phyloP scores from a whole-genome alignment of 306 rosid species.

The Gleditsia sinensis region DNA sequence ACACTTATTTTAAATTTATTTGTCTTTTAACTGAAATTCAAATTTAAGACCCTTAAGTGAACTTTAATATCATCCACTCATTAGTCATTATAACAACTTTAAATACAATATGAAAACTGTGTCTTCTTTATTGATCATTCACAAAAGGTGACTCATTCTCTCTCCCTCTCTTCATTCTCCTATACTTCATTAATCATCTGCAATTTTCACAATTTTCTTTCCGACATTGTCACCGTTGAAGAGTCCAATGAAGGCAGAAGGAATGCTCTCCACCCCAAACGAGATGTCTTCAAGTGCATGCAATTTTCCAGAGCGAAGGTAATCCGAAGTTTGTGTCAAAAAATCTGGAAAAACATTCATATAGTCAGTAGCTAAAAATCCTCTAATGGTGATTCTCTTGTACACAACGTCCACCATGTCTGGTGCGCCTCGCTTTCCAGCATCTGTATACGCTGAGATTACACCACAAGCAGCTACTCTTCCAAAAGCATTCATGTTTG shows the following conservation, averaged over 20 bases:
- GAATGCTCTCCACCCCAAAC: conserved; percentile 43
- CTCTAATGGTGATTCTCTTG: conserved; percentile 50
- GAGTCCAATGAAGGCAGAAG: conserved; percentile 50
- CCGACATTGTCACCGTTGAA: conserved; percentile 47
- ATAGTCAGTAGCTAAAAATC: conserved; percentile 43
- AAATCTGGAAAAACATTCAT: conserved; percentile 38
- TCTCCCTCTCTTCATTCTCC: neutral
- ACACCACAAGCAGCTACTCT: conserved; percentile 56
- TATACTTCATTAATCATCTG: conserved; percentile 40
- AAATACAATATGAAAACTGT: no score
- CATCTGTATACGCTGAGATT: conserved; percentile 46
- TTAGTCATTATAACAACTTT: no score
- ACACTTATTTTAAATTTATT: no score
- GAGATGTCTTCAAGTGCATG: conserved; percentile 47
- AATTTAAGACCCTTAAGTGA: no score
- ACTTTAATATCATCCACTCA: no score
- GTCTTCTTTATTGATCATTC: no score
- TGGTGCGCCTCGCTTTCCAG: conserved; percentile 35
- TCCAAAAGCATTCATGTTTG: conserved; percentile 51
- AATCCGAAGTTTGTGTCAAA: conserved; percentile 33
- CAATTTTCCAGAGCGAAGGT: conserved; percentile 40
- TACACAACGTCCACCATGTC: conserved; percentile 50
- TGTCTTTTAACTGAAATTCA: no score
- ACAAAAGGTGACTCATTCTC: neutral
- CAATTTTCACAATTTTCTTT: no score